Conservation (phyloP, 2,329 filamentous ascomycete species). For the Sporothrix schenckii region DNA sequence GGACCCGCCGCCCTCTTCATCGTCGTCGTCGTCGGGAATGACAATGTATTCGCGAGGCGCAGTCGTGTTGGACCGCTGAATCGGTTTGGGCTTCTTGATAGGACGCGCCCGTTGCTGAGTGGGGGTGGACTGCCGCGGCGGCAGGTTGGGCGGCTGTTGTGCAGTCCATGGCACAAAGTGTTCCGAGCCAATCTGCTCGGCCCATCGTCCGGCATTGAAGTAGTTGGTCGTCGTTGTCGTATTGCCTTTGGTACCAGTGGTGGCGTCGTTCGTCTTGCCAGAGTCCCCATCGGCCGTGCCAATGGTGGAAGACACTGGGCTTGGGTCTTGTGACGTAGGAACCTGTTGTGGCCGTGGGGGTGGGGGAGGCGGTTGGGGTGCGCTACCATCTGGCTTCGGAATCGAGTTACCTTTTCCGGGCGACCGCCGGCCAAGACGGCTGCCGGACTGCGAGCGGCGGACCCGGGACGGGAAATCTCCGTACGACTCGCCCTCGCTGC, state of each 20-base stretch:
- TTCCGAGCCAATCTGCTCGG: constrained; percentile 56
- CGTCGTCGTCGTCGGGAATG: constrained; percentile 51
- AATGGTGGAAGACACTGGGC: constrained; percentile 22
- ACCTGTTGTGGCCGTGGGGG: neutral
- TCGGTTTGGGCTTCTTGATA: constrained; percentile 63
- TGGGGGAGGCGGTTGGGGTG: constrained; percentile 22
- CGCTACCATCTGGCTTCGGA: constrained; percentile 21
- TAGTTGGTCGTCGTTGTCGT: constrained; percentile 40
- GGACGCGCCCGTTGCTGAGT: constrained; percentile 44
- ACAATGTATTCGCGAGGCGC: constrained; percentile 38
- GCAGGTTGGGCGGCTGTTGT: constrained; percentile 39
- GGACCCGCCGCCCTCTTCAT: constrained; percentile 45
- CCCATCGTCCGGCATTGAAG: constrained; percentile 60
- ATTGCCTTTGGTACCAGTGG: constrained; percentile 2
- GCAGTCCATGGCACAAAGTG: constrained; percentile 55
- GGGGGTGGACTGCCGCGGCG: constrained; percentile 52
- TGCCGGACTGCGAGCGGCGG: constrained; percentile 47
- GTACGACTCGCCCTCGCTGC: constrained; percentile 40
- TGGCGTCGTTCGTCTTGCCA: constrained; percentile 26
- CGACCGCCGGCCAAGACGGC: constrained; percentile 48
- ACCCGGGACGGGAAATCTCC: constrained; percentile 39
- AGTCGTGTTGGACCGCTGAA: constrained; percentile 46
- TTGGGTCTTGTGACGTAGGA: constrained; percentile 35
- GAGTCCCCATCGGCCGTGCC: constrained; percentile 31
- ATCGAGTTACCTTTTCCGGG: constrained; percentile 32